These are phyloP conservation scores for Pachysolen tannophilus DNA, from an alignment of 805 yeast genomes.

Conservation along the genomic window DNA sequence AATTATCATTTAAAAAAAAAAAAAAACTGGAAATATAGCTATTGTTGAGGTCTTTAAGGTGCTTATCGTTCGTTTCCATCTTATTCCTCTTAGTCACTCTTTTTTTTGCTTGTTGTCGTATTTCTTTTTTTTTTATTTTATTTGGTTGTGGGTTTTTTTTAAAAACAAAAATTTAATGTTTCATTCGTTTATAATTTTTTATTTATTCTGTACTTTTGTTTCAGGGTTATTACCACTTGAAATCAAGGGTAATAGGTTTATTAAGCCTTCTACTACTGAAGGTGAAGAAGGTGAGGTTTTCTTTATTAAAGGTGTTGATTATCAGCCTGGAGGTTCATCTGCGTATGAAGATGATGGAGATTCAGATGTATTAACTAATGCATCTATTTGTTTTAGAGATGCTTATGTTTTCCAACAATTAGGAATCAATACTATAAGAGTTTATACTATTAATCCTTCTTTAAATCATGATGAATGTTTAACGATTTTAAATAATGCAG, in stretches of 20 bases:
- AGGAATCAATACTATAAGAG: conserved; percentile 80
- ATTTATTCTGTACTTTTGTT: too few relatives aligned
- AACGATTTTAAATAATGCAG: conserved; percentile 83
- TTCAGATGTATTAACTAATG: conserved; percentile 65
- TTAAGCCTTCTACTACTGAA: conserved; percentile 35
- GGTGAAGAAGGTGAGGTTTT: conserved; percentile 48
- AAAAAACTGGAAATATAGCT: too few relatives aligned
- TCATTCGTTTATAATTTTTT: too few relatives aligned
- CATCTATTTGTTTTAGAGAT: conserved; percentile 69
- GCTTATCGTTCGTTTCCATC: too few relatives aligned
- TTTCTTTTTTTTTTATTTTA: too few relatives aligned
- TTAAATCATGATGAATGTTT: conserved; percentile 86
- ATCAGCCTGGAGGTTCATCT: conserved; percentile 92
- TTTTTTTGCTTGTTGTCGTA: too few relatives aligned
- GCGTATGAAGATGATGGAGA: conserved; percentile 28
- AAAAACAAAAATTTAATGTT: too few relatives aligned
- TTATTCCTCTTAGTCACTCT: too few relatives aligned
- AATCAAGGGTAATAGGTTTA: conserved; percentile 48
- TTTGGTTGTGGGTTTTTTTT: too few relatives aligned
- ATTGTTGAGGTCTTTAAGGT: too few relatives aligned
- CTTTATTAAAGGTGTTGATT: conserved; percentile 80
- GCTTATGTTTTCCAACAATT: conserved; percentile 69
- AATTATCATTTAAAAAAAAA: too few relatives aligned
- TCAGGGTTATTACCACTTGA: conserved; percentile 51
- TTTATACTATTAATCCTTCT: conserved; percentile 77